Evolutionary conservation across 352 stramenopile genomes (phyloP), one percentile per base, ranked within the genome.

Genomic region (Phytopythium ostracodes): DNA sequence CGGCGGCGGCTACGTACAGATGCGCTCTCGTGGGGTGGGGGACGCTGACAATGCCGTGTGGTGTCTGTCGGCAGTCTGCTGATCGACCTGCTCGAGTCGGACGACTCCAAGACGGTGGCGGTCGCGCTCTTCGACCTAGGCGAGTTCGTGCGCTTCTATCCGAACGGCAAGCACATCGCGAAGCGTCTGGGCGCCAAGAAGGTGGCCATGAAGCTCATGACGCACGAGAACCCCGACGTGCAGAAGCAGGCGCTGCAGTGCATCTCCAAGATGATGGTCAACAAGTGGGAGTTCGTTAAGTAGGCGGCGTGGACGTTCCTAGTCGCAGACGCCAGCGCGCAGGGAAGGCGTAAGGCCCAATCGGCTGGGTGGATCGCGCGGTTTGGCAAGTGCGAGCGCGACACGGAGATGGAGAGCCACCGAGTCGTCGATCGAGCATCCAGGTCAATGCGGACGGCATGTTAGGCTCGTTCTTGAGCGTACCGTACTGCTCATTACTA

Each of bases 211-310:
- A 90, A 94, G 54, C 87, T 99, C 62, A 98, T 99, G 83, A 98
- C 97, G 66, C 92, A 98, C 75, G 92, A 97, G 63, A 98, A 98
- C 75, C 72, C 84, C 0, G 96, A 99, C 61, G 88, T 99, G n/a
- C 95, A 98, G 77, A 97, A 98, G 77, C 96, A 99, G 76, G 96
- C 96, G 22, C 81, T 99, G 35, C 92, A 98, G 72, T 99, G 94
- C 73, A 97, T 99, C 61, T 98, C 92, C 53, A 99, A 99, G 87
- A 98, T 99, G 77, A 98, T 99, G 92, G 94, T 99, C 42, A 96
- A 98, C 71, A 98, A 99, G 71, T 99, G 96, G 96, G 96, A 98
- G 71, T 98, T 97, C 72, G 86, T 96, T 71, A 92, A 92, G 72
- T 94, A 85, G 42, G 2, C 38, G 24, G 1, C 31, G 22, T 33